phyloP scores from a whole-genome alignment of 345 rosid genomes.

The Salix viminalis region DNA sequence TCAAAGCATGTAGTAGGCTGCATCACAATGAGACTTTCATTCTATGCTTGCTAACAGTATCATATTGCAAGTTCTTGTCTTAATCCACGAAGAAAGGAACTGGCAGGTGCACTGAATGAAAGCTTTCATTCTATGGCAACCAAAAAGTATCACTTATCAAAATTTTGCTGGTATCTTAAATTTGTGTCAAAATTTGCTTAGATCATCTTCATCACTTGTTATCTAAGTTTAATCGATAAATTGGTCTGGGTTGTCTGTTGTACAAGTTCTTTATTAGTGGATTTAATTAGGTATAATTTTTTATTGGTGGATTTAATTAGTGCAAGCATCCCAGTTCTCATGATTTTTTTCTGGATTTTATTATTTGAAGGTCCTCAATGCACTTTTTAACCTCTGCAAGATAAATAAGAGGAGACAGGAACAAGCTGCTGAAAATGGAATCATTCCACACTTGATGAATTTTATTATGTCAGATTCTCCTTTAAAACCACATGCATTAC shows the following conservation, averaged over 20 bases:
- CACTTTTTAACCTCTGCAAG: slow-evolving; percentile 95
- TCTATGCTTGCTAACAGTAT: not conserved
- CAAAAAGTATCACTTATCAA: not conserved
- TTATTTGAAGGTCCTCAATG: slow-evolving; percentile 75
- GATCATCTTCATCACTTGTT: not conserved
- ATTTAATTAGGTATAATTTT: not conserved
- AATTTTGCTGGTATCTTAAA: not conserved
- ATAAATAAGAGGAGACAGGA: slow-evolving; percentile 99
- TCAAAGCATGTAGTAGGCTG: not conserved
- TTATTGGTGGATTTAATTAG: not conserved
- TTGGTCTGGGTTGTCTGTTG: not conserved
- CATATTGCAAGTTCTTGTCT: not conserved
- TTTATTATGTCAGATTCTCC: slow-evolving; percentile 74
- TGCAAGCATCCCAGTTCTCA: not conserved
- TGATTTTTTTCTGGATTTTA: not conserved
- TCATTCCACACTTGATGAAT: slow-evolving; percentile 92
- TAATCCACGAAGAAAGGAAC: not conserved
- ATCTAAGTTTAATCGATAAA: not conserved
- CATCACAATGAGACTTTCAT: not conserved
- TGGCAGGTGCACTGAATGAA: not conserved
- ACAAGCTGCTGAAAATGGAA: slow-evolving; percentile 99
- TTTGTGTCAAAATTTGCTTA: not conserved
- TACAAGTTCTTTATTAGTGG: not conserved
- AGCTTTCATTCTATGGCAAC: not conserved
- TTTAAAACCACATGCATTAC: slow-evolving; percentile 77